Evolutionary conservation across 1,139 yeast species (phyloP).

Genomic region (Williopsis jadinii): DNA sequence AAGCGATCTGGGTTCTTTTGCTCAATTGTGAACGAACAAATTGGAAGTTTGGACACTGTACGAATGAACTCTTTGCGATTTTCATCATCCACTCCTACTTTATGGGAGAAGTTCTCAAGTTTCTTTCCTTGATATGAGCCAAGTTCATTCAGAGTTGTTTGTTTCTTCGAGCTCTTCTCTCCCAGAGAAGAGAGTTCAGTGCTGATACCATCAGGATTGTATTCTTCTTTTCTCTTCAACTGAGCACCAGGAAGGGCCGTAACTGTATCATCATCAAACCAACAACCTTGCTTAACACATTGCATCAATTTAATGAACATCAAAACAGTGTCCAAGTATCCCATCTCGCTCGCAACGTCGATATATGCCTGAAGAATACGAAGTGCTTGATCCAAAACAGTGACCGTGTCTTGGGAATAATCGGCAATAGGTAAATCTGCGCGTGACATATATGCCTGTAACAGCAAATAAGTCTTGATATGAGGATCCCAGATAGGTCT

Average conservation of each 20-base stretch:
- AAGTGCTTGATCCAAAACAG: conserved; percentile 88
- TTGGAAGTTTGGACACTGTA: conserved; percentile 43
- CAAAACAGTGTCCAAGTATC: conserved; percentile 55
- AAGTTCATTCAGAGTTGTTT: conserved; percentile 8
- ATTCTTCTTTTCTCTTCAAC: conserved; percentile 26
- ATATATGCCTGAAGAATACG: conserved; percentile 91
- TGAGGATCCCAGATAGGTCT: conserved; percentile 93
- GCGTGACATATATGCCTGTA: conserved; percentile 84
- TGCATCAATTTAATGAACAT: conserved; percentile 68
- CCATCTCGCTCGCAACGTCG: conserved; percentile 84
- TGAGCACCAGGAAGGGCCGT: conserved; percentile 65
- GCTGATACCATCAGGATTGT: conserved; percentile 23
- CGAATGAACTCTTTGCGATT: conserved; percentile 33
- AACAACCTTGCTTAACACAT: conserved; percentile 79
- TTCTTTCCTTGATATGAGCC: conserved; percentile 14
- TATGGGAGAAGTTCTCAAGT: conserved; percentile 13
- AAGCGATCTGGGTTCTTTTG: conserved; percentile 33
- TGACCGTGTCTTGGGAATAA: conserved; percentile 87
- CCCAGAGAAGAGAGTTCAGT: conserved; percentile 8
- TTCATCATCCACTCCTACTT: conserved; percentile 8
- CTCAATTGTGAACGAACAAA: conserved; percentile 22
- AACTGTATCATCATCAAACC: conserved; percentile 77
- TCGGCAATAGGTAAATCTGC: conserved; percentile 91
- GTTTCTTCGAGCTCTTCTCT: conserved; percentile 2
- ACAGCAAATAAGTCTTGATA: conserved; percentile 75